Percentiles rank a stretch among this genome's conserved stretches.
phyloP scores from a whole-genome alignment of 441 rosid species.

The Bocquillonia castaneifolia region DNA sequence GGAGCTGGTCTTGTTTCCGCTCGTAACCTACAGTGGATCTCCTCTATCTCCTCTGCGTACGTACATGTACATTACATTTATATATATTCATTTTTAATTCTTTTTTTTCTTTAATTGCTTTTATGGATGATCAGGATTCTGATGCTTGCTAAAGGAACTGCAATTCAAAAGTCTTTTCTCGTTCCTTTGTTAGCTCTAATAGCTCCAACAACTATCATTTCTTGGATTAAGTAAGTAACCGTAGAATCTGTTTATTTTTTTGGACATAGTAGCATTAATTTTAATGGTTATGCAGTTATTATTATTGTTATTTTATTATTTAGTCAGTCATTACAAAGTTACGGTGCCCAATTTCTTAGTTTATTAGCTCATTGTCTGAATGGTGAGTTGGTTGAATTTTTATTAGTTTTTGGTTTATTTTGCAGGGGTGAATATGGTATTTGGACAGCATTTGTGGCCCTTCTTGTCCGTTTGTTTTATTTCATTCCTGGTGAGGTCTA shows the following conservation, averaged over 20 bases:
- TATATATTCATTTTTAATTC: no score
- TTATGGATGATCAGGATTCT: slow-evolving; percentile 46
- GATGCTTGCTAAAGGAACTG: slow-evolving; percentile 73
- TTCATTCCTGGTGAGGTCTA: slow-evolving; percentile 59
- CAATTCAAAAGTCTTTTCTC: slow-evolving; percentile 64
- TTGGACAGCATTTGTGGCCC: slow-evolving; percentile 76
- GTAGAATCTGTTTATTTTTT: neutral
- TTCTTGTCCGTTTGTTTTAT: slow-evolving; percentile 82
- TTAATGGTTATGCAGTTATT: no score
- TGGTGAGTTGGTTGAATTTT: no score
- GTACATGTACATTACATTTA: slow-evolving; percentile 9
- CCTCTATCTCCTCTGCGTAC: slow-evolving; percentile 59
- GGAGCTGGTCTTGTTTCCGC: slow-evolving; percentile 46
- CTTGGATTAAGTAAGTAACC: slow-evolving; percentile 75
- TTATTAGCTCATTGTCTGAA: no score
- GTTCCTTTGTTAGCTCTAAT: slow-evolving; percentile 74
- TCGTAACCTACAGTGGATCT: slow-evolving; percentile 67
- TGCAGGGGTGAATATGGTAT: slow-evolving; percentile 89
- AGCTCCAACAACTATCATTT: slow-evolving; percentile 56
- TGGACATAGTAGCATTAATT: no score
- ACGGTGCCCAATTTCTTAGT: no score
- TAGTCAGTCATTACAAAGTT: no score
- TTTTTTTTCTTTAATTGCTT: no score
- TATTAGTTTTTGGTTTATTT: no score
- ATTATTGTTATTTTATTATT: no score